Base-by-base conservation (phyloP, 768 basidiomycete species). In the Lactarius vividus region DNA sequence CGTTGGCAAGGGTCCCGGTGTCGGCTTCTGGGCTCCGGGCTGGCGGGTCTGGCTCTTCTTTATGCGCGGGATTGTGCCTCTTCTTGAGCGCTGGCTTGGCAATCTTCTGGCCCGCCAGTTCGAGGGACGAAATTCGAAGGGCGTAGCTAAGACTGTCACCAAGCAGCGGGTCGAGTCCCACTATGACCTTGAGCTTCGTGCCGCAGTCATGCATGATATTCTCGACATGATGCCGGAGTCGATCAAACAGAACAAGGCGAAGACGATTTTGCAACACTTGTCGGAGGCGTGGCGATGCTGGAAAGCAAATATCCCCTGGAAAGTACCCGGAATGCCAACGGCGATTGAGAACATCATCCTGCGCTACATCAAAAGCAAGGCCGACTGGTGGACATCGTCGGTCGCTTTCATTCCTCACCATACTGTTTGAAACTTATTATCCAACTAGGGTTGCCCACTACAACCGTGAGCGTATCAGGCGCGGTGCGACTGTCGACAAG, bases 21-120 rank as follows among this genome's bases (percentile, higher is more conserved):
- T 92, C 73, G 97, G 97, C 64, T 98, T 99, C 83, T 99, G 97
- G 97, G 95, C 96, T 57, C 97, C 97, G 39, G 97, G 97, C 42
- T 99, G 97, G 97, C 85, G 97, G 63, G 97, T 99, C 23, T 99
- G 97, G 97, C 79, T 99, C 63, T 99, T 98, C 82, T 99, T 99
- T 84, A 92, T 99, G 88, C 88, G 97, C 64, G 97, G 97, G 63
- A 98, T 99, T 71, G 96, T 98, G 0, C 97, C 97, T 13, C 85
- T 99, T 20, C 85, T 99, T 15, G 96, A 99, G 77, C 82, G 96
- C 78, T 99, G 97, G 87, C 85, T 99, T 49, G 95, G 96, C 42
- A 99, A 99, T 76, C 78, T 99, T 69, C 88, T 99, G 64, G 97
- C 97, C 56, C 88, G 96, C 76, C 97, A 99, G 77, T 99, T 98